phyloP scores from a whole-genome alignment of 2,329 filamentous ascomycete species.

The Teratosphaeria nubilosa region DNA sequence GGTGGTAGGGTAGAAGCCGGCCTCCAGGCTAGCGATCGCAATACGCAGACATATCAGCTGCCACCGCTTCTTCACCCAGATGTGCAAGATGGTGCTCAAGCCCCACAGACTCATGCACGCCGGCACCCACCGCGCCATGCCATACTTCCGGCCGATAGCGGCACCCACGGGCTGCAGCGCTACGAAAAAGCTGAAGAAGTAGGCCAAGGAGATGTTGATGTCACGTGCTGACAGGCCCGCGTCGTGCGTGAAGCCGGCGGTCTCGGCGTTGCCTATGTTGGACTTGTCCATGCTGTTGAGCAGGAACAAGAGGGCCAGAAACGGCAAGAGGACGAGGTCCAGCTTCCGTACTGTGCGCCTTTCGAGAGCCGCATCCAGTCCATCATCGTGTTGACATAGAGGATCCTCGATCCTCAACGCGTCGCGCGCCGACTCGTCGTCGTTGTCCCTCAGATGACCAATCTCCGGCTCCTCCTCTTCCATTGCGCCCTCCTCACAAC shows the following conservation, averaged over 20 bases:
- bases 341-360: constrained; percentile 37
- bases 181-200: constrained; percentile 52
- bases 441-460: neutral
- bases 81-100: constrained; percentile 38
- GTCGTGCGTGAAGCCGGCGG: constrained; percentile 49
- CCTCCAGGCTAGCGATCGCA: constrained; percentile 40
- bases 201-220: constrained; percentile 46
- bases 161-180: constrained; percentile 47
- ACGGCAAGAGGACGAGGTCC: constrained; percentile 41
- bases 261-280: constrained; percentile 47
- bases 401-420: neutral
- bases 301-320: constrained; percentile 42
- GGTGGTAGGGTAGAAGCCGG: constrained; percentile 50
- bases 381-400: neutral
- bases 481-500: neutral
- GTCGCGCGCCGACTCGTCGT: neutral
- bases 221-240: constrained; percentile 43
- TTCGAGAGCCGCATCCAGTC: constrained; percentile 10
- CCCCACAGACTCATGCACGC: constrained; percentile 48
- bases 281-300: constrained; percentile 45
- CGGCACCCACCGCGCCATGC: constrained; percentile 47
- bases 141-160: constrained; percentile 47
- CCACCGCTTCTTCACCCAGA: constrained; percentile 37
- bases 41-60: constrained; percentile 38
- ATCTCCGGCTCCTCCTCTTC: constrained; percentile 1